phyloP scores from a whole-genome alignment of 2,329 filamentous ascomycete genomes.

The Diplodia sapinea region DNA sequence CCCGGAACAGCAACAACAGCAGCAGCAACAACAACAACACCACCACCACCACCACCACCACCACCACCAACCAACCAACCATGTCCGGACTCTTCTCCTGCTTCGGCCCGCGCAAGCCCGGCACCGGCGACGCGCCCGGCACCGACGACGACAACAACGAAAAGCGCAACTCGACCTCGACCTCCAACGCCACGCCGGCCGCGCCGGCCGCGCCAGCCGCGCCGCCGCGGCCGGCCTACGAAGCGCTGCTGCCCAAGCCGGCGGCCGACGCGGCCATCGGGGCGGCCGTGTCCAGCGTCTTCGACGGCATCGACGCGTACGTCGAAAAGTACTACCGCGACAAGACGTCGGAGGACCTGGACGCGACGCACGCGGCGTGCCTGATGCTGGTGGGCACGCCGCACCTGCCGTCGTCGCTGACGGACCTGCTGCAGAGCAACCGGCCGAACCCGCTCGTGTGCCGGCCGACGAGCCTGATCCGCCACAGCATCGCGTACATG shows the following conservation, averaged over 20 bases:
- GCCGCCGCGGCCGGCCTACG: not conserved
- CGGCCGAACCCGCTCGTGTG: constrained; percentile 19
- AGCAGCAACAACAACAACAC: not conserved
- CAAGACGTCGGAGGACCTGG: constrained; percentile 19
- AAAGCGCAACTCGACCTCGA: not conserved
- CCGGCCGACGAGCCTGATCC: constrained; percentile 14
- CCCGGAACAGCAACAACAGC: not conserved
- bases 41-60: too few relatives aligned
- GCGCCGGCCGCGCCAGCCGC: too few relatives aligned
- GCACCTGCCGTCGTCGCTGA: constrained; percentile 18
- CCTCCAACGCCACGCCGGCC: not conserved
- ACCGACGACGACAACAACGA: not conserved
- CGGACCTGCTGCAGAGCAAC: constrained; percentile 19
- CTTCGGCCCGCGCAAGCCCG: constrained; percentile 18
- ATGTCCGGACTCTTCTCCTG: constrained; percentile 19
- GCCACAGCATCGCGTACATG: constrained; percentile 19
- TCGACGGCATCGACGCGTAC: constrained; percentile 40
- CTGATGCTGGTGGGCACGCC: constrained; percentile 22
- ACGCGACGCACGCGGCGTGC: constrained; percentile 15
- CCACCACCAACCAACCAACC: too few relatives aligned
- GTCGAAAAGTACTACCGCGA: constrained; percentile 45
- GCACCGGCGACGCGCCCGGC: not conserved
- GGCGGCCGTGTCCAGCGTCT: constrained; percentile 37
- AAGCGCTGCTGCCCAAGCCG: constrained; percentile 35
- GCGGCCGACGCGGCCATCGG: constrained; percentile 39